A percentile compares a stretch with the other conserved stretches of the same genome.
Evolutionary conservation across 2,329 filamentous ascomycete species (phyloP).

Genomic region (Truncatella angustata): DNA sequence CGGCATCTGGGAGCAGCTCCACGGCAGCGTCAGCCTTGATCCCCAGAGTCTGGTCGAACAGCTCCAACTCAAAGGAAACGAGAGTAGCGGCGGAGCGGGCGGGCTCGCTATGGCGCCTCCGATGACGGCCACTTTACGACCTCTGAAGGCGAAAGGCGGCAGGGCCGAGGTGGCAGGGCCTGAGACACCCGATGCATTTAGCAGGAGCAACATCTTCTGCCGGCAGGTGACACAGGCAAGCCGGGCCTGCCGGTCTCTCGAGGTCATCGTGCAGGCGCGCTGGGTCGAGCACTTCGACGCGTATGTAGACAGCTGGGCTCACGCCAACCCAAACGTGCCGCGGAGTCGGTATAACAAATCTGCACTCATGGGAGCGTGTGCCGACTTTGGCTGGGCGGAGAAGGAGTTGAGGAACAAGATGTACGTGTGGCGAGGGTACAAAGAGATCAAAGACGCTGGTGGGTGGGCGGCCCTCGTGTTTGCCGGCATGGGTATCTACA

Average conservation of each 20-base stretch:
- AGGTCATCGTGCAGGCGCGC: constrained; percentile 56
- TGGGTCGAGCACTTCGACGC: constrained; percentile 56
- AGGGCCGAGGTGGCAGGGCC: neutral
- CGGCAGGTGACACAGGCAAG: constrained; percentile 38
- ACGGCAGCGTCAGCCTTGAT: constrained; percentile 26
- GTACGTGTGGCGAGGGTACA: constrained; percentile 55
- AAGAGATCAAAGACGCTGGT: constrained; percentile 55
- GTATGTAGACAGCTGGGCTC: constrained; percentile 40
- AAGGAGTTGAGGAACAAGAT: constrained; percentile 53
- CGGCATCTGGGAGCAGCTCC: constrained; percentile 33
- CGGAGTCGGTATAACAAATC: constrained; percentile 48
- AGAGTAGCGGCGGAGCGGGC: constrained; percentile 14
- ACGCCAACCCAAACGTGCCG: constrained; percentile 37
- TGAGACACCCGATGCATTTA: constrained; percentile 20
- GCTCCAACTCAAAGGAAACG: constrained; percentile 16
- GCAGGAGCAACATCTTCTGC: constrained; percentile 29
- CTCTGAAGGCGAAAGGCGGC: neutral
- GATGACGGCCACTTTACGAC: neutral
- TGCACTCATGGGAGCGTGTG: constrained; percentile 51
- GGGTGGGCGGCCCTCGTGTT: constrained; percentile 57
- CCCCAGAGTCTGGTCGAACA: constrained; percentile 27
- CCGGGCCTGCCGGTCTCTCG: constrained; percentile 52
- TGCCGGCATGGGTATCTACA: constrained; percentile 56
- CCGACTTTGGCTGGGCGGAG: constrained; percentile 53
- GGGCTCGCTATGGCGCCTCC: constrained; percentile 8